These are phyloP conservation scores for Dacryopinax spathularia DNA, from an alignment of 768 basidiomycete genomes.

Conservation along the genomic window DNA sequence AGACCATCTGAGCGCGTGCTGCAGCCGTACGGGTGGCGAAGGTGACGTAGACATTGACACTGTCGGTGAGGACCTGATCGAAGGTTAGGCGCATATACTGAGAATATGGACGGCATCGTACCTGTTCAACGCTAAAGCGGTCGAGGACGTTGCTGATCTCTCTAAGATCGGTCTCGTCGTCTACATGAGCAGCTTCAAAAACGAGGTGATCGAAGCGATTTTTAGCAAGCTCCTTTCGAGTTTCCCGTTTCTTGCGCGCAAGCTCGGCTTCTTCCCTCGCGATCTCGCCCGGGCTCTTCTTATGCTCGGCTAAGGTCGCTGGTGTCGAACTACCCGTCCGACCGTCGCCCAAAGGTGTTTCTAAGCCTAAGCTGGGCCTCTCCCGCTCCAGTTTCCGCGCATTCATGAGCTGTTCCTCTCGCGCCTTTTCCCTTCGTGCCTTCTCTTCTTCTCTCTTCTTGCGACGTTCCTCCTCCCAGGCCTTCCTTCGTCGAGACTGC, in stretches of 20 bases:
- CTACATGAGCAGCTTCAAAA: neutral
- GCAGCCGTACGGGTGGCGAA: neutral
- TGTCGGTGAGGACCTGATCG: neutral
- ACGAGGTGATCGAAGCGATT: neutral
- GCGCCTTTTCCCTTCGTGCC: neutral
- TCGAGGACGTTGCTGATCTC: neutral
- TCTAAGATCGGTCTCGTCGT: neutral
- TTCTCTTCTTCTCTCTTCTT: conserved; percentile 2
- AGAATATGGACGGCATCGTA: neutral
- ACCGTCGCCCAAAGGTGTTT: neutral
- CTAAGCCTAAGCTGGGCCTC: neutral
- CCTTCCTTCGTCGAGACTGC: neutral
- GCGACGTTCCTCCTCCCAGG: neutral
- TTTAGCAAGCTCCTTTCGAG: neutral
- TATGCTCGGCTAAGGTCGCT: neutral
- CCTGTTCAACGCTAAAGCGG: neutral
- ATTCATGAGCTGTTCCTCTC: neutral
- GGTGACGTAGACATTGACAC: neutral
- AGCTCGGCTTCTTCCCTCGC: neutral
- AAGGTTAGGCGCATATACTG: neutral
- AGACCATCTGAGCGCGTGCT: neutral
- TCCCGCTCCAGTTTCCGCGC: neutral
- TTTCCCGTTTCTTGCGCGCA: neutral
- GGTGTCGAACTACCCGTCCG: neutral
- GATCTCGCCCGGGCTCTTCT: neutral